These are phyloP conservation scores for Colletotrichum sp. DNA, from an alignment of 2,329 filamentous ascomycete species.

Conservation along the genomic window DNA sequence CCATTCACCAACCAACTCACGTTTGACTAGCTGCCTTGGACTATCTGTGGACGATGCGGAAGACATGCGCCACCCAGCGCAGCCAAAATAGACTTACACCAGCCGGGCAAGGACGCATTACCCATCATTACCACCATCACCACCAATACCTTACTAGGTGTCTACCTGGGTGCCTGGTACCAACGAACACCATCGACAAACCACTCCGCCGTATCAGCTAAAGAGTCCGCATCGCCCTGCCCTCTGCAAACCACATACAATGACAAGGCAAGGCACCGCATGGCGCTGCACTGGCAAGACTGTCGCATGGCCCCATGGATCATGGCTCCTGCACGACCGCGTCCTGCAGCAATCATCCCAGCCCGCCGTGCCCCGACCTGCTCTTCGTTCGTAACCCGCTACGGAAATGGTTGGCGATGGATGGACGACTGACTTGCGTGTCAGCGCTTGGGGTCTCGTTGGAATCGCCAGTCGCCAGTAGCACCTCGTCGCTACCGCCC, in stretches of 20 bases:
- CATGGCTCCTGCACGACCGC: neutral
- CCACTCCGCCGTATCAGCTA: neutral
- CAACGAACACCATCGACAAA: neutral
- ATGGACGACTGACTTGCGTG: slow-evolving; percentile 6
- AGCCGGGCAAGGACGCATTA: neutral
- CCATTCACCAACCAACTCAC: neutral
- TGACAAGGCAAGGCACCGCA: slow-evolving; percentile 5
- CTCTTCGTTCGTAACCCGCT: slow-evolving; percentile 1
- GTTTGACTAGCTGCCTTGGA: neutral
- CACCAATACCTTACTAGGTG: neutral
- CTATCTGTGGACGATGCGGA: neutral
- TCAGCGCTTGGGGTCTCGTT: neutral
- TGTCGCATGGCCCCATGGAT: slow-evolving; percentile 16
- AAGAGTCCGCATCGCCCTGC: neutral
- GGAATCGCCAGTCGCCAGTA: neutral
- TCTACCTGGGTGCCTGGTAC: neutral
- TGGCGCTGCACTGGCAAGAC: neutral
- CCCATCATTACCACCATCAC: neutral
- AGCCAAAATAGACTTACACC: neutral
- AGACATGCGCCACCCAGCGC: neutral
- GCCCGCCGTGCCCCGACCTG: neutral
- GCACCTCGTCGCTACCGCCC: neutral
- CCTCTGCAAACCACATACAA: neutral
- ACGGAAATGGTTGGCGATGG: neutral
- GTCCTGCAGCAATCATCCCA: slow-evolving; percentile 7